A percentile compares a stretch with the other conserved stretches of the same genome.
These are phyloP conservation scores for Myxozyma neotropica DNA, from an alignment of 805 yeast species.

Conservation along the genomic window DNA sequence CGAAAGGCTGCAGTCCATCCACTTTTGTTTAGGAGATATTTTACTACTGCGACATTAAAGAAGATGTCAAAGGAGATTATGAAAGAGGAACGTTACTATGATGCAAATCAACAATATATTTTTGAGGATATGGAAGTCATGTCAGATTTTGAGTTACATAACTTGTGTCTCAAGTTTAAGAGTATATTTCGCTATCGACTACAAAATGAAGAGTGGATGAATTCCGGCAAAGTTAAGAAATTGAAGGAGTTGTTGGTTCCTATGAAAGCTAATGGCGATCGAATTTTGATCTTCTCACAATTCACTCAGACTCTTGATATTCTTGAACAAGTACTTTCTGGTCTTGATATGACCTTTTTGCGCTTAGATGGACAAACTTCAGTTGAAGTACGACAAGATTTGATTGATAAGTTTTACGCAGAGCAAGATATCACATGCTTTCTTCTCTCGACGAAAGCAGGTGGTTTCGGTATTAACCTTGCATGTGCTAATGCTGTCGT, in stretches of 20 bases:
- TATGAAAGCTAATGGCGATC: constrained; percentile 59
- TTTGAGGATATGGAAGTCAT: constrained; percentile 93
- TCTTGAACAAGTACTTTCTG: constrained; percentile 70
- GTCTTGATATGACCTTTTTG: constrained; percentile 67
- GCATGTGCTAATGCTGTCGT: constrained; percentile 93
- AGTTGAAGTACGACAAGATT: constrained; percentile 88
- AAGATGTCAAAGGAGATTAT: constrained; percentile 78
- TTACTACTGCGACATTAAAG: constrained; percentile 55
- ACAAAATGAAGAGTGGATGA: constrained; percentile 50
- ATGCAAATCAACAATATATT: constrained; percentile 76
- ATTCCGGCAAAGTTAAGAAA: constrained; percentile 73
- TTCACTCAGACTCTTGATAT: constrained; percentile 93
- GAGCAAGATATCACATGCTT: constrained; percentile 83
- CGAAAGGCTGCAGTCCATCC: constrained; percentile 96
- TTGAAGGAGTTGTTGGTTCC: constrained; percentile 60
- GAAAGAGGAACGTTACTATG: constrained; percentile 73
- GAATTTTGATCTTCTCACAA: constrained; percentile 81
- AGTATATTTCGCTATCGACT: constrained; percentile 59
- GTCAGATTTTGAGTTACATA: constrained; percentile 87
- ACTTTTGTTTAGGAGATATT: constrained; percentile 69
- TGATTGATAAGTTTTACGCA: constrained; percentile 86
- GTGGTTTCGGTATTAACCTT: constrained; percentile 97
- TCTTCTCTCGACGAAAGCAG: constrained; percentile 90
- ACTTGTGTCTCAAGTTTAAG: constrained; percentile 73
- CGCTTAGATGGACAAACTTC: constrained; percentile 93